phyloP scores from a whole-genome alignment of 305 asterid species.

The Fraxinus dipetala region DNA sequence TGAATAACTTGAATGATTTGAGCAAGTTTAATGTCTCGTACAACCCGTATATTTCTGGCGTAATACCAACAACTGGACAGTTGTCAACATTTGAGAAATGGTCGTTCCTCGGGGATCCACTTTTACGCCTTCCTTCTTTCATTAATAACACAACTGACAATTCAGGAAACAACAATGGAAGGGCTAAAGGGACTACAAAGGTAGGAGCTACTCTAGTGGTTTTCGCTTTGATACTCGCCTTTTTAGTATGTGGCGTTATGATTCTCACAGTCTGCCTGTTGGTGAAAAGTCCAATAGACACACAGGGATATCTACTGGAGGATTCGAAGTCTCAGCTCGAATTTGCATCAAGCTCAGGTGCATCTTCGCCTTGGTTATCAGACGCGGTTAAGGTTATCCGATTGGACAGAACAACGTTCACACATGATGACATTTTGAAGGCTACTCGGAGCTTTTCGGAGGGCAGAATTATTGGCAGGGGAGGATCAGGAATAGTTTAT shows the following conservation, averaged over 20 bases:
- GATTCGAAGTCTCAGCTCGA: constrained; percentile 44
- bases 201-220: constrained; percentile 42
- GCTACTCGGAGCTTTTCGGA: constrained; percentile 76
- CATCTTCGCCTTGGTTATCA: constrained; percentile 75
- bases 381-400: constrained; percentile 68
- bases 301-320: constrained; percentile 46
- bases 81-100: constrained; percentile 71
- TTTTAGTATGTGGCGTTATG: constrained; percentile 54
- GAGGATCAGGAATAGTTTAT: constrained; percentile 85
- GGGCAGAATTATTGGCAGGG: constrained; percentile 73
- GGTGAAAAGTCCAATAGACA: constrained; percentile 43
- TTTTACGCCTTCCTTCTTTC: constrained; percentile 64
- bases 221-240: constrained; percentile 50
- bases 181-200: constrained; percentile 21
- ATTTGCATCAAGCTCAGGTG: constrained; percentile 48
- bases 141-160: constrained; percentile 38
- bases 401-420: constrained; percentile 71
- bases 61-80: constrained; percentile 66
- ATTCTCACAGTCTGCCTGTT: constrained; percentile 52
- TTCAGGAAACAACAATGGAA: not conserved
- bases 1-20: constrained; percentile 61
- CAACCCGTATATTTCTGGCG: constrained; percentile 67
- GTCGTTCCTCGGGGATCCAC: constrained; percentile 73
- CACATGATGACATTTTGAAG: constrained; percentile 76
- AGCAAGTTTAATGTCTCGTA: constrained; percentile 88